Conservation (phyloP, 495 filamentous ascomycete genomes). For the Baudoinia panamericana region DNA sequence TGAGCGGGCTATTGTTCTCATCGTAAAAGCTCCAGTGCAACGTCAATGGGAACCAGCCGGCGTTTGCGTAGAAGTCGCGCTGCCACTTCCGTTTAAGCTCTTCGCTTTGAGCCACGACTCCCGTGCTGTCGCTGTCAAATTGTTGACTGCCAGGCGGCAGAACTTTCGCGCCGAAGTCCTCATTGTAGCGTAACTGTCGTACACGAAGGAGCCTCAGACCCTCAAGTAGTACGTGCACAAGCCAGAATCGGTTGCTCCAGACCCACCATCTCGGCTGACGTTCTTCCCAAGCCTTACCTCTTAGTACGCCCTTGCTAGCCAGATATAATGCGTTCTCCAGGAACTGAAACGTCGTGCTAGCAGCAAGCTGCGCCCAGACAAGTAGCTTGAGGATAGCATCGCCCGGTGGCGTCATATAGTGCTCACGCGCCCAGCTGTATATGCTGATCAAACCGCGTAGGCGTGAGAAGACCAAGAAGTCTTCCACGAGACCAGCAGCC, state of each 20-base stretch:
- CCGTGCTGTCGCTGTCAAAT: conserved; percentile 27
- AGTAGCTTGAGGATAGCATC: conserved; percentile 38
- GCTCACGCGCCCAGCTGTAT: conserved; percentile 48
- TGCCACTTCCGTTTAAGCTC: conserved; percentile 32
- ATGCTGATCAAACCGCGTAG: conserved; percentile 69
- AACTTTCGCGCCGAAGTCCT: conserved; percentile 21
- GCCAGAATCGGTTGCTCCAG: conserved; percentile 74
- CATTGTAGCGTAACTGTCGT: conserved; percentile 29
- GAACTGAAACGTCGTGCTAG: conserved; percentile 55
- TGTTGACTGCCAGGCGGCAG: conserved; percentile 22
- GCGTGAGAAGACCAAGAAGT: conserved; percentile 58
- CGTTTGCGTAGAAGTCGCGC: conserved; percentile 32
- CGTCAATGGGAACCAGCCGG: conserved; percentile 47
- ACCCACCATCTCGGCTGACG: conserved; percentile 44
- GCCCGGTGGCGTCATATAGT: conserved; percentile 13
- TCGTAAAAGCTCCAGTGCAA: conserved; percentile 72
- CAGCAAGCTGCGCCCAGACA: conserved; percentile 52
- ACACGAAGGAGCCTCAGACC: conserved; percentile 49
- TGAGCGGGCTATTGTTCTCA: not conserved
- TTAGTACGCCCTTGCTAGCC: conserved; percentile 51
- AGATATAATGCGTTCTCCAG: conserved; percentile 81
- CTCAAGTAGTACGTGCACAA: conserved; percentile 61
- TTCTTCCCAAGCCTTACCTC: conserved; percentile 37
- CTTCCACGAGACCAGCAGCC: conserved; percentile 42
- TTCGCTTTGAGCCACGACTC: conserved; percentile 20